These are phyloP conservation scores for Penicillium sp. DNA, from an alignment of 2,329 filamentous ascomycete species.

Conservation along the genomic window DNA sequence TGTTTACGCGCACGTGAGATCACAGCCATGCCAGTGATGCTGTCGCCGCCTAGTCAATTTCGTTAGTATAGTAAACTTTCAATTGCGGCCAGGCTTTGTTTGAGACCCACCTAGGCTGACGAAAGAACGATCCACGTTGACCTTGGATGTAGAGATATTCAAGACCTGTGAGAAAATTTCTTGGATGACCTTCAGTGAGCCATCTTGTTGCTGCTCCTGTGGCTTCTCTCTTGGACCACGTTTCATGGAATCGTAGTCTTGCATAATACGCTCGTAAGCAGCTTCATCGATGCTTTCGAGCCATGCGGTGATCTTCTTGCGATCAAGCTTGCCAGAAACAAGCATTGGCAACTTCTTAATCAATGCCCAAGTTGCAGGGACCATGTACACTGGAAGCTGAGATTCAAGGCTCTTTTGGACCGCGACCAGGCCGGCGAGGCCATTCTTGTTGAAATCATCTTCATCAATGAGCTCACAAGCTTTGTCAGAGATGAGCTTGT, in stretches of 20 bases:
- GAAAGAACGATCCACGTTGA: slow-evolving; percentile 37
- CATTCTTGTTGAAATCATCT: slow-evolving; percentile 19
- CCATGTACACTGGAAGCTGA: slow-evolving; percentile 49
- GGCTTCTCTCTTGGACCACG: slow-evolving; percentile 23
- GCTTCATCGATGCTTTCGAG: slow-evolving; percentile 43
- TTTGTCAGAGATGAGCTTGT: slow-evolving; percentile 30
- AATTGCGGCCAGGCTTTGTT: background rate
- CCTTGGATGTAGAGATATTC: slow-evolving; percentile 35
- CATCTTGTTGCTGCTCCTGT: slow-evolving; percentile 15
- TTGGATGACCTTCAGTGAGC: slow-evolving; percentile 24
- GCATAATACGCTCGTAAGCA: slow-evolving; percentile 42
- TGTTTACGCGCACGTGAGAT: slow-evolving; percentile 39
- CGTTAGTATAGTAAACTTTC: slow-evolving; percentile 8
- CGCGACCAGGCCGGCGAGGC: slow-evolving; percentile 30
- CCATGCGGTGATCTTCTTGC: slow-evolving; percentile 45
- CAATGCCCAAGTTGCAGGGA: slow-evolving; percentile 44
- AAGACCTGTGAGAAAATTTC: slow-evolving; percentile 39
- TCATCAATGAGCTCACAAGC: slow-evolving; percentile 35
- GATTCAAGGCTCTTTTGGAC: slow-evolving; percentile 41
- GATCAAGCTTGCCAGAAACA: slow-evolving; percentile 41
- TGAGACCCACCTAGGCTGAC: slow-evolving; percentile 35
- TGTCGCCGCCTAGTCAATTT: slow-evolving; percentile 35
- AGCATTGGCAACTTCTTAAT: slow-evolving; percentile 43
- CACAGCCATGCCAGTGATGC: slow-evolving; percentile 42
- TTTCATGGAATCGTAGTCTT: slow-evolving; percentile 34